Evolutionary conservation across 177 flowering plant species (phyloP).

Genomic region (Vitis hybrid): DNA sequence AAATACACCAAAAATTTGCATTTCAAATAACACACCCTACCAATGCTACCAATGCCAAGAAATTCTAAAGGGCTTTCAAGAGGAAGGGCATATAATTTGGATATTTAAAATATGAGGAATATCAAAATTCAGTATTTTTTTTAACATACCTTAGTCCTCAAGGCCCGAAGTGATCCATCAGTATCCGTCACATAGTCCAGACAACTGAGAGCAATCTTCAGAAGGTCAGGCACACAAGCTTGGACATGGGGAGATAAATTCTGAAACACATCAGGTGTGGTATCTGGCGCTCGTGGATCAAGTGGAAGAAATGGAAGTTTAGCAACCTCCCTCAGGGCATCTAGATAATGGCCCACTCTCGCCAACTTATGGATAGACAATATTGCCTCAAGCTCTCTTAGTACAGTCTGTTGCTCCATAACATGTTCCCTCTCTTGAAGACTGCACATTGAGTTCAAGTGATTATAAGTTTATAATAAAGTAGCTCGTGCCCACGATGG

Average conservation of each 20-base stretch:
- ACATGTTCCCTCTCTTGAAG: slow-evolving; percentile 75
- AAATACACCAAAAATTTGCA: not conserved
- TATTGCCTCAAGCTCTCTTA: slow-evolving; percentile 89
- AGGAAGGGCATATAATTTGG: not conserved
- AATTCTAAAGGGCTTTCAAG: too few relatives aligned
- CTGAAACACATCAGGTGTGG: slow-evolving; percentile 43
- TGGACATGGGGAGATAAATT: slow-evolving; percentile 78
- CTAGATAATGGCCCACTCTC: slow-evolving; percentile 57
- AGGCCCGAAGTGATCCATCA: slow-evolving; percentile 86
- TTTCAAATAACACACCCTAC: not conserved
- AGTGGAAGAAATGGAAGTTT: slow-evolving; percentile 86
- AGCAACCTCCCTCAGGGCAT: slow-evolving; percentile 81
- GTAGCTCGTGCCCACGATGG: too few relatives aligned
- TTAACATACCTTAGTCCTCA: slow-evolving; percentile 74
- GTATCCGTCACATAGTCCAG: slow-evolving; percentile 77
- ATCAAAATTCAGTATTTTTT: not conserved
- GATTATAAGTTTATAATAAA: not conserved
- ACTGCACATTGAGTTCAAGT: slow-evolving; percentile 39
- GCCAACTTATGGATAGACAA: slow-evolving; percentile 67
- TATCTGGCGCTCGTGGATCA: slow-evolving; percentile 72
- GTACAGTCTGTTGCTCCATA: slow-evolving; percentile 66
- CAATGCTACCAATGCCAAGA: not conserved
- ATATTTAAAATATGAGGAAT: not conserved
- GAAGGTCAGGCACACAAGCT: slow-evolving; percentile 93
- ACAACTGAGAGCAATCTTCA: slow-evolving; percentile 76